A percentile compares a stretch with the other conserved stretches of the same genome.
Conservation (phyloP, 371 early-diverging fungal genomes). For the Rhizopus sp. region DNA sequence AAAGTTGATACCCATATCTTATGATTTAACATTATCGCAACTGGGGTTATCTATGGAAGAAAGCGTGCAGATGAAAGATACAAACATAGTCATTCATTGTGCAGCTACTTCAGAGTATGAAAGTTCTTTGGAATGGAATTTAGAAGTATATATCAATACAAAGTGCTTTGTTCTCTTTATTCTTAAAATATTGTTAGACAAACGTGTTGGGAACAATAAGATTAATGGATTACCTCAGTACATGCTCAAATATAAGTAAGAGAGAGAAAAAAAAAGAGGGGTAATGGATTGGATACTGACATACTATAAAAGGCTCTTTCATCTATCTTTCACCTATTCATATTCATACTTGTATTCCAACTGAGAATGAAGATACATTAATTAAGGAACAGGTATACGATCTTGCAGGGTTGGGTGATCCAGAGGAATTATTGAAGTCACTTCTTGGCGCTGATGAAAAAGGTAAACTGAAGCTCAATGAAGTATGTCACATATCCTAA, state of each 20-base stretch:
- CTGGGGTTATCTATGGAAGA: constrained; percentile 50
- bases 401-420: constrained; percentile 42
- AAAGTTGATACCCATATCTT: constrained; percentile 49
- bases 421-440: constrained; percentile 44
- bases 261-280: constrained; percentile 2
- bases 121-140: constrained; percentile 42
- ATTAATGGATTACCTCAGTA: constrained; percentile 49
- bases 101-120: constrained; percentile 54
- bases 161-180: background rate
- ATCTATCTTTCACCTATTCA: constrained; percentile 32
- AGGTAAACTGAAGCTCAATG: constrained; percentile 17
- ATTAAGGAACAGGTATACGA: constrained; percentile 51
- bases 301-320: constrained; percentile 19
- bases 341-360: constrained; percentile 28
- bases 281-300: background rate
- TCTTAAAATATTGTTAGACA: constrained; percentile 24
- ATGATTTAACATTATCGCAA: constrained; percentile 45
- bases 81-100: constrained; percentile 51
- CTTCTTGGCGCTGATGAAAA: constrained; percentile 41
- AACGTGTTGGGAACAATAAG: constrained; percentile 53
- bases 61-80: constrained; percentile 35
- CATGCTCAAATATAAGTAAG: constrained; percentile 30
- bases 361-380: constrained; percentile 7
- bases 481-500: constrained; percentile 5
- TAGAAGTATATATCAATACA: constrained; percentile 35